phyloP scores from a whole-genome alignment of 805 yeast genomes.

The Yarrowia sp. region DNA sequence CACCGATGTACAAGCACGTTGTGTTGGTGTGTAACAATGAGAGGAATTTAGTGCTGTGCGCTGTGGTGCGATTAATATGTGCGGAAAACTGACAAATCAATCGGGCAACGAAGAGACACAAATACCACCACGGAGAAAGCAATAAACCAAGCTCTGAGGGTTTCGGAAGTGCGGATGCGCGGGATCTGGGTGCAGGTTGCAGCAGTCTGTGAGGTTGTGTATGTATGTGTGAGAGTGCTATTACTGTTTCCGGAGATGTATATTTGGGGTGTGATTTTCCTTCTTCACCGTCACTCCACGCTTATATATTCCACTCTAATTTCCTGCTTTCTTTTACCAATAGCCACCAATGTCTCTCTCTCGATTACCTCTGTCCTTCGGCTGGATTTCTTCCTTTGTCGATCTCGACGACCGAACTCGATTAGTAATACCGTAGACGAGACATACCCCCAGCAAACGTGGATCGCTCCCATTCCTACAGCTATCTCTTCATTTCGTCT shows the following conservation, averaged over 20 bases:
- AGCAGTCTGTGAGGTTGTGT: constrained; percentile 8
- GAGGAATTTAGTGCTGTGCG: too few species aligned
- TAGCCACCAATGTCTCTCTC: background rate
- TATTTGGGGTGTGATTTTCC: background rate
- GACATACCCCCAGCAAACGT: too few species aligned
- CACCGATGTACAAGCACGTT: too few species aligned
- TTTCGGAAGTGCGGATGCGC: constrained; percentile 36
- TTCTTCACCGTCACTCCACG: too few species aligned
- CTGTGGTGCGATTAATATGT: too few species aligned
- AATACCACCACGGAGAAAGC: background rate
- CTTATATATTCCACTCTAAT: background rate
- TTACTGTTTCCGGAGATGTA: background rate
- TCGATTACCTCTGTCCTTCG: background rate
- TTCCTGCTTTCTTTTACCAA: background rate
- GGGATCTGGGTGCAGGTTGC: constrained; percentile 8
- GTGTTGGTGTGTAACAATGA: too few species aligned
- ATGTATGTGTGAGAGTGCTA: background rate
- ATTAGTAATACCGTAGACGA: too few species aligned
- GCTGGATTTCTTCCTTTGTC: background rate
- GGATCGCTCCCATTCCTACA: too few species aligned
- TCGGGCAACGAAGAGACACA: background rate
- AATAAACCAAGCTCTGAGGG: constrained; percentile 13
- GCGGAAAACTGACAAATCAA: too few species aligned
- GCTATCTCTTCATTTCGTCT: too few species aligned
- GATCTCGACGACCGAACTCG: background rate